Conservation (phyloP, 129 eudicot species). For the Chrysanthemum lavandulifolium region DNA sequence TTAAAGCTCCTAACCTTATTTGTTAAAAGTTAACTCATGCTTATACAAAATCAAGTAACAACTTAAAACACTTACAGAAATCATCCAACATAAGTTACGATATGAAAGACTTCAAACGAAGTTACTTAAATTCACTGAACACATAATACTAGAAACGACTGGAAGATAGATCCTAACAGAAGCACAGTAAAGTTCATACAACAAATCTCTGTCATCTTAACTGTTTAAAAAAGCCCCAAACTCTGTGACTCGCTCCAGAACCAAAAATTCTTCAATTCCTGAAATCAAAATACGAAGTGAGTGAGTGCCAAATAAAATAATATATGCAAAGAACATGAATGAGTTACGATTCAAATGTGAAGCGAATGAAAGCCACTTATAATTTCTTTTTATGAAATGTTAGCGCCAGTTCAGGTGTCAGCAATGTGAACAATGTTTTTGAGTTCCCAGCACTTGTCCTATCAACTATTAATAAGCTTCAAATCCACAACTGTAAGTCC, state of each 20-base stretch:
- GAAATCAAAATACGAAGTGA: slow-evolving; percentile 12
- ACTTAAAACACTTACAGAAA: background rate
- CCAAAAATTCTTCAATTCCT: slow-evolving; percentile 3
- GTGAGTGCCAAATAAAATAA: background rate
- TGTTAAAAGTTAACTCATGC: background rate
- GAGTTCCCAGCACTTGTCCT: too few relatives aligned
- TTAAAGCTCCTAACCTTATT: background rate
- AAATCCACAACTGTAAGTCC: too few relatives aligned
- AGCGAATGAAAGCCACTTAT: background rate
- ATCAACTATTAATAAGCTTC: too few relatives aligned
- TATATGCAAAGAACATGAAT: background rate
- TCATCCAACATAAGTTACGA: background rate
- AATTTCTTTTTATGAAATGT: too few relatives aligned
- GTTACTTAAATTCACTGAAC: background rate
- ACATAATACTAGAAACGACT: background rate
- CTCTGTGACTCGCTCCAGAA: slow-evolving; percentile 4
- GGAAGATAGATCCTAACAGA: background rate
- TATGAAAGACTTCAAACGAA: background rate
- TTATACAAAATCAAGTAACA: background rate
- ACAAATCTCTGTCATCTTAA: background rate
- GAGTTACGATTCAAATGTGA: background rate
- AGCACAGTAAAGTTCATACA: background rate
- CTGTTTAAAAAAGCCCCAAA: slow-evolving; percentile 9
- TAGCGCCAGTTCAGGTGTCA: too few relatives aligned
- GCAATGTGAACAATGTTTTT: too few relatives aligned